Evolutionary conservation across 805 yeast genomes (phyloP), one percentile per base, ranked within the genome.

Genomic region (Ascoidea asiatica): DNA sequence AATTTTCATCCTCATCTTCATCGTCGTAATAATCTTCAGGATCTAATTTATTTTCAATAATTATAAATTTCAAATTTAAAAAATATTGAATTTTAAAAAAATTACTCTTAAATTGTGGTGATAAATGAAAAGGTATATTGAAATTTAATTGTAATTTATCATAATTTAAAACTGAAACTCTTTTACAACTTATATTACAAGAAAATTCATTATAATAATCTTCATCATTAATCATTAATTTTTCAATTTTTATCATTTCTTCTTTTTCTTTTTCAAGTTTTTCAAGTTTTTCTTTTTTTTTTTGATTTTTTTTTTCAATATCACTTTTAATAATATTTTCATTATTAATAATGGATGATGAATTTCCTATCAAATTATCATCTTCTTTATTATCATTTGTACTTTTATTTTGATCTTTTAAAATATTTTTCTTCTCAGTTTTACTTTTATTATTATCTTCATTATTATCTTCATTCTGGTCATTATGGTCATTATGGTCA

Each of bases 31-130:
- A n/a, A n/a, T 39, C 37, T 43, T 46, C 39, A 46, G 41, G 19
- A 40, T 41, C 20, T 46, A 48, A 39, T 17, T 50, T 49, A 6
- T 44, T 54, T 37, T 45, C 56, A 48, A 50, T 53, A n/a, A 68
- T 50, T 13, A 67, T 61, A 40, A 66, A 60, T 45, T 62, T 64
- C 21, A 72, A 42, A 5, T 49, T 49, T 6, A 68, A 38, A 47
- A 59, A 54, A 66, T 70, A 68, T 46, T 59, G 64, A 5, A 58
- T 43, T 43, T 64, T 65, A 44, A 69, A 67, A 2, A 69, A 46
- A 40, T 61, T 60, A 0, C 68, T 62, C 43, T 58, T 63, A 49
- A 69, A 67, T 45, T 67, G 72, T 29, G 65, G 58, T 0, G 69
- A 53, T 13, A 62, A 37, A 38, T 23, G 19, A 18, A 43, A 23